A percentile compares a stretch with the other conserved stretches of the same genome.
phyloP scores from a whole-genome alignment of 2,329 filamentous ascomycete genomes.

The Hymenoscyphus linearis region DNA sequence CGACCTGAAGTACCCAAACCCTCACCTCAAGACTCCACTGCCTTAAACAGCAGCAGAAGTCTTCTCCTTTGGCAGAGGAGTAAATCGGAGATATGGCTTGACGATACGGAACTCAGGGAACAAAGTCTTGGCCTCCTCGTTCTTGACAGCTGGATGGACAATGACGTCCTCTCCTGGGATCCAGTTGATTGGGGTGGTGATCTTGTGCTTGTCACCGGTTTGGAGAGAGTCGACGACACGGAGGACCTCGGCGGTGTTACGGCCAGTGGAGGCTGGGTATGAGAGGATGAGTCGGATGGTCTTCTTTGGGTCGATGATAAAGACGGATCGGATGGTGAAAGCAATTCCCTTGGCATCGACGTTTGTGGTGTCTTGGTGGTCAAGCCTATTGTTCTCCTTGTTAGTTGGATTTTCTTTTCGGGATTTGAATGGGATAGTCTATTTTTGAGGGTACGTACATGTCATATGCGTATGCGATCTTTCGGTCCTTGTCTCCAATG shows the following conservation, averaged over 20 bases:
- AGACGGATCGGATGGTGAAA: conserved; percentile 92
- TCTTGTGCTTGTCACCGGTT: conserved; percentile 79
- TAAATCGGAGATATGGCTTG: conserved; percentile 72
- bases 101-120: conserved; percentile 71
- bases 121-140: conserved; percentile 79
- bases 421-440: background rate
- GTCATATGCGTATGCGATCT: conserved; percentile 72
- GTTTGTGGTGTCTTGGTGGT: conserved; percentile 76
- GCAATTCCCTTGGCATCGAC: conserved; percentile 78
- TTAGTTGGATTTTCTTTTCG: background rate
- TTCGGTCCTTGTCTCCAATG: conserved; percentile 74
- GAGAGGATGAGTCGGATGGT: conserved; percentile 88
- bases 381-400: conserved; percentile 50
- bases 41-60: conserved; percentile 29
- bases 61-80: conserved; percentile 53
- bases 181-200: conserved; percentile 91
- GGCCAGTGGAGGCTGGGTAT: conserved; percentile 87
- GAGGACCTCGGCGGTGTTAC: conserved; percentile 74
- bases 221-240: conserved; percentile 75
- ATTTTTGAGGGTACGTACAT: conserved; percentile 50
- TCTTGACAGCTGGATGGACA: conserved; percentile 76
- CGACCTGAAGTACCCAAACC: no score
- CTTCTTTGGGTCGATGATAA: conserved; percentile 91
- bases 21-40: no score
- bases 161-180: conserved; percentile 85